These are phyloP conservation scores for Grigorovia yakushimaensis DNA, from an alignment of 805 yeast genomes.

Conservation along the genomic window DNA sequence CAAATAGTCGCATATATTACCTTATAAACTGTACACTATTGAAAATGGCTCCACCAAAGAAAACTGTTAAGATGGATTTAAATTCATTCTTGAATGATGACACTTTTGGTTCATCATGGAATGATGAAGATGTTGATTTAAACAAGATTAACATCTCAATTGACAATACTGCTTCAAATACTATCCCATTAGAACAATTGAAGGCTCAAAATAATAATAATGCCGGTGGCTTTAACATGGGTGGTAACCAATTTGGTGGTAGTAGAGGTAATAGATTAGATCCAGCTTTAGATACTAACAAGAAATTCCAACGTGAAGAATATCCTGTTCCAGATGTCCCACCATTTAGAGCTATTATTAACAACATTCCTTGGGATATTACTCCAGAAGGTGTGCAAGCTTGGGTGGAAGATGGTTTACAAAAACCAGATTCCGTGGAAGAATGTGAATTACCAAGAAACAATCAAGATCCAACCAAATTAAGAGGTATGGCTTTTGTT, in stretches of 20 bases:
- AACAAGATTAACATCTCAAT: constrained; percentile 48
- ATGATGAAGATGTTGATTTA: constrained; percentile 73
- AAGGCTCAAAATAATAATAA: constrained; percentile 13
- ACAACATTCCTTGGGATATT: constrained; percentile 77
- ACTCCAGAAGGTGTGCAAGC: constrained; percentile 52
- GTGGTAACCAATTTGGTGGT: constrained; percentile 3
- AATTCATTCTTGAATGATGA: constrained; percentile 76
- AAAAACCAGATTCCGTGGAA: constrained; percentile 44
- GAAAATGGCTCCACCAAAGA: constrained; percentile 52
- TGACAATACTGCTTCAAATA: constrained; percentile 20
- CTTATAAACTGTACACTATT: background rate
- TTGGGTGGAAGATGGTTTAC: constrained; percentile 48
- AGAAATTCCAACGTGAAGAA: constrained; percentile 41
- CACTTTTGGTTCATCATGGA: constrained; percentile 63
- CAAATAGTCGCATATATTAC: background rate
- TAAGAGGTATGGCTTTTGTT: constrained; percentile 84
- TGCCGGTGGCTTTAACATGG: constrained; percentile 11
- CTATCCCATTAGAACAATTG: constrained; percentile 24
- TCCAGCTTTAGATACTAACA: constrained; percentile 32
- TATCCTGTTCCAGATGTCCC: constrained; percentile 84
- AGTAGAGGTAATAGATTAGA: constrained; percentile 25
- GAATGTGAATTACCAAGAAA: constrained; percentile 70
- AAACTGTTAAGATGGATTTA: constrained; percentile 72
- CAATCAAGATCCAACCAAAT: constrained; percentile 45
- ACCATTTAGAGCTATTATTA: constrained; percentile 85